Evolutionary conservation across 2,329 filamentous ascomycete genomes (phyloP), one percentile per base, ranked within the genome.

Genomic region (Keithomyces neogunnii): DNA sequence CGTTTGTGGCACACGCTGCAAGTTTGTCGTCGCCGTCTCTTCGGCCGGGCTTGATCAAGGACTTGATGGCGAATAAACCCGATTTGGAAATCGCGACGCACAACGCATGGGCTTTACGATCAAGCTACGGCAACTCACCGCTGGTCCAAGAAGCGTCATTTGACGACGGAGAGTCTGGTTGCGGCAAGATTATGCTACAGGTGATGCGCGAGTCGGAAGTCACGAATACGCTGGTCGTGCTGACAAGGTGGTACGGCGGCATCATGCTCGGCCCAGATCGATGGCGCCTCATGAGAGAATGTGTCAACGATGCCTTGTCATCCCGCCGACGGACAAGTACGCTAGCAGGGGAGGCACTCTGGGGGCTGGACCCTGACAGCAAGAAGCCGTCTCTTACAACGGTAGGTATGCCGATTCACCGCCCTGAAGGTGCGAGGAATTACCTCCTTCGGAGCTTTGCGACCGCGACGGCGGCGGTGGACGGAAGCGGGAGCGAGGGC

Each of bases 341-440:
- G 3, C 59, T 68, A 3, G 54, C 63, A 50, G 74, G 74, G 1
- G 80, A 83, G 55, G 76, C 81, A 3, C 66, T 84, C 2, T 85
- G 81, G 81, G 81, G 77, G 0, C 64, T 84, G 11, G 80, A 84
- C 57, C 61, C 77, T 1, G 76, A 81, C 53, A 73, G 73, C 5
- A 73, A 73, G 66, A 72, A 66, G 48, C 64, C 67, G n/a, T 55
- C 60, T 3, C 67, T 65, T 45, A 65, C 69, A 3, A 67, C 67
- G 31, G 64, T 67, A 13, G 77, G 80, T 2, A 80, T 93, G 68
- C 84, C 87, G 1, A 86, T 92, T 29, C 84, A 90, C 60, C 81
- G 81, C 19, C 84, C 90, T 1, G 84, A 92, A 60, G 77, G 77
- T 4, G 88, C 89, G 9, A 71, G 75, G 49, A 70, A 71, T 47